phyloP scores from a whole-genome alignment of 2,329 filamentous ascomycete species.

The Pleomassaria siparia region DNA sequence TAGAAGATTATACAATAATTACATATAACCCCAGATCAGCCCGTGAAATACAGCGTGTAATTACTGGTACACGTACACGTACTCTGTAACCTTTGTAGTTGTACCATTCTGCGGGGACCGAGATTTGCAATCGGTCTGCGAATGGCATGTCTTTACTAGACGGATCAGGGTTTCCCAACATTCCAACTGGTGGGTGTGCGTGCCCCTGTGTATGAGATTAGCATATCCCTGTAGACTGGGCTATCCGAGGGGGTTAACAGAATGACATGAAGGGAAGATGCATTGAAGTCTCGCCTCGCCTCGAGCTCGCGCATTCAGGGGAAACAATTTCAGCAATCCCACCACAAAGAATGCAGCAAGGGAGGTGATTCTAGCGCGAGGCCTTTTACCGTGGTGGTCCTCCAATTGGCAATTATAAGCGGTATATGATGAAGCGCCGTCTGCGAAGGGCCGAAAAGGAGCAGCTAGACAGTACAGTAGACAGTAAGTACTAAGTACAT shows the following conservation, averaged over 20 bases:
- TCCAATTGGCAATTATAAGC: not conserved
- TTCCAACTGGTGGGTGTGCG: not conserved
- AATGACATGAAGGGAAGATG: not conserved
- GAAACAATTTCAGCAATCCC: too few relatives aligned
- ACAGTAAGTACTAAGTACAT: too few relatives aligned
- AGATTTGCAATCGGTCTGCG: not conserved
- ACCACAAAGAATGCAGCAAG: too few relatives aligned
- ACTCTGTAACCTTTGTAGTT: too few relatives aligned
- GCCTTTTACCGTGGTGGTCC: not conserved
- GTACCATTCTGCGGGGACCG: not conserved
- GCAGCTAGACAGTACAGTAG: too few relatives aligned
- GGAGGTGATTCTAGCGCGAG: not conserved
- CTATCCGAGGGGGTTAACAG: too few relatives aligned
- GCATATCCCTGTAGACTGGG: not conserved
- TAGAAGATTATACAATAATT: not conserved
- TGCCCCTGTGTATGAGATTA: not conserved
- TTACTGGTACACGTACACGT: too few relatives aligned
- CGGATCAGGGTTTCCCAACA: too few relatives aligned
- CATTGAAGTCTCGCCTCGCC: not conserved
- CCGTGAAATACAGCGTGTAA: too few relatives aligned
- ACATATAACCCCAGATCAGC: not conserved
- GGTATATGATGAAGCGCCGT: too few relatives aligned
- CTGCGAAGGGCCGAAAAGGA: too few relatives aligned
- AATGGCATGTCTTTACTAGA: too few relatives aligned
- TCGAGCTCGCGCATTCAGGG: not conserved